These are phyloP conservation scores for Pythium biforme DNA, from an alignment of 352 stramenopile genomes.

Conservation along the genomic window DNA sequence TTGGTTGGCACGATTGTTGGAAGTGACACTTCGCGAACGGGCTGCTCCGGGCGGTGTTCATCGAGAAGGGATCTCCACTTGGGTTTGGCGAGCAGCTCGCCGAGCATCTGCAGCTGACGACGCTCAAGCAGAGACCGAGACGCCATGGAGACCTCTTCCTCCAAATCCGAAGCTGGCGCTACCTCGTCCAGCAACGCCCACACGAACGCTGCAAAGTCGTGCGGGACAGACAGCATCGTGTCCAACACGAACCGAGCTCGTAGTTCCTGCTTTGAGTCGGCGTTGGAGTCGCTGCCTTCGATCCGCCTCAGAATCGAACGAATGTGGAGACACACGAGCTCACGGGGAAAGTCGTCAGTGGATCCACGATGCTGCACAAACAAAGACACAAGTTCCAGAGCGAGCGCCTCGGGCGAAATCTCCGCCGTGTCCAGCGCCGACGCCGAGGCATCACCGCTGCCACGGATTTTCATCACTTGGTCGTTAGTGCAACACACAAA, in stretches of 20 bases:
- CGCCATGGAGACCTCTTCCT: not conserved
- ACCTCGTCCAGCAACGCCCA: conserved; percentile 36
- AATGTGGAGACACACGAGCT: conserved; percentile 68
- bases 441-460: conserved; percentile 17
- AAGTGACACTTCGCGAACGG: not conserved
- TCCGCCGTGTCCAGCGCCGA: conserved; percentile 19
- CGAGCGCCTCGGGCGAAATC: conserved; percentile 35
- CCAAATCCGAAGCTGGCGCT: not conserved
- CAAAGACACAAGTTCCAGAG: conserved; percentile 61
- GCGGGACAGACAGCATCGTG: conserved; percentile 45
- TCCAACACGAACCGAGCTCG: conserved; percentile 43
- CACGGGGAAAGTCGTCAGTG: conserved; percentile 51
- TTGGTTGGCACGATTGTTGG: too few species aligned
- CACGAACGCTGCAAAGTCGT: conserved; percentile 55
- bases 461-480: conserved; percentile 52
- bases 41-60: not conserved
- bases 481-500: conserved; percentile 69
- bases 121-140: conserved; percentile 11
- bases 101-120: conserved; percentile 18
- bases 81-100: not conserved
- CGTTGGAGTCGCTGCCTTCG: not conserved
- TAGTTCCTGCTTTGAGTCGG: not conserved
- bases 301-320: conserved; percentile 33
- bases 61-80: conserved; percentile 2
- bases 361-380: conserved; percentile 48